phyloP scores from a whole-genome alignment of 1,139 yeast genomes.

The Yamadazyma epiphylla region DNA sequence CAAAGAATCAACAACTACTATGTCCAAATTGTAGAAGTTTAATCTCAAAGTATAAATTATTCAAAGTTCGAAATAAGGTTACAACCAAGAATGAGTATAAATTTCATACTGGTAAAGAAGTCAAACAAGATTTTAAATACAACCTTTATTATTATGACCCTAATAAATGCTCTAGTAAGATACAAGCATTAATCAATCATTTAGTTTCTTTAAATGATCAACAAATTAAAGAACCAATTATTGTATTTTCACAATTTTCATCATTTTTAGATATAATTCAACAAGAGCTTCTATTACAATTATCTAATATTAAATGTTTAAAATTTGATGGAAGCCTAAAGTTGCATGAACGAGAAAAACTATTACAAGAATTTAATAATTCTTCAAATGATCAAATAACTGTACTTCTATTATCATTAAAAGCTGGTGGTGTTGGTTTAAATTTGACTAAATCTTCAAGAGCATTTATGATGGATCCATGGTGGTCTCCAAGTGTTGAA shows the following conservation, averaged over 20 bases:
- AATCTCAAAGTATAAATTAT: conserved; percentile 41
- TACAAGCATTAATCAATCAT: conserved; percentile 65
- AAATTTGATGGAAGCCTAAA: conserved; percentile 82
- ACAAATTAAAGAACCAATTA: conserved; percentile 65
- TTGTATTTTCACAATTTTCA: conserved; percentile 90
- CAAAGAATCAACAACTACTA: conserved; percentile 21
- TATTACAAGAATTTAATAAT: conserved; percentile 52
- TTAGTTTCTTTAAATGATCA: conserved; percentile 50
- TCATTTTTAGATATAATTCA: conserved; percentile 76
- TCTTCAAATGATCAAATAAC: conserved; percentile 35
- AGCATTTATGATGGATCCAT: conserved; percentile 94
- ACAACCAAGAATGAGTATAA: conserved; percentile 29
- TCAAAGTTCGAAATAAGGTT: conserved; percentile 30
- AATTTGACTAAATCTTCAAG: conserved; percentile 82
- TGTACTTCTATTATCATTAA: conserved; percentile 69
- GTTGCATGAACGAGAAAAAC: conserved; percentile 60
- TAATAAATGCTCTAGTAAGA: conserved; percentile 62
- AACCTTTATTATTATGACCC: conserved; percentile 46
- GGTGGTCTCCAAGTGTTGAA: conserved; percentile 97
- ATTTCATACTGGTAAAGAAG: conserved; percentile 26
- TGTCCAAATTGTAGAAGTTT: conserved; percentile 62
- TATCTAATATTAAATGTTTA: conserved; percentile 28
- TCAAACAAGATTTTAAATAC: conserved; percentile 21
- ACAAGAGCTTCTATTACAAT: conserved; percentile 47
- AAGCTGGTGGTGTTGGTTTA: conserved; percentile 95